Evolutionary conservation across 2,329 filamentous ascomycete species (phyloP).

Genomic region (Hymenoscyphus infarciens): DNA sequence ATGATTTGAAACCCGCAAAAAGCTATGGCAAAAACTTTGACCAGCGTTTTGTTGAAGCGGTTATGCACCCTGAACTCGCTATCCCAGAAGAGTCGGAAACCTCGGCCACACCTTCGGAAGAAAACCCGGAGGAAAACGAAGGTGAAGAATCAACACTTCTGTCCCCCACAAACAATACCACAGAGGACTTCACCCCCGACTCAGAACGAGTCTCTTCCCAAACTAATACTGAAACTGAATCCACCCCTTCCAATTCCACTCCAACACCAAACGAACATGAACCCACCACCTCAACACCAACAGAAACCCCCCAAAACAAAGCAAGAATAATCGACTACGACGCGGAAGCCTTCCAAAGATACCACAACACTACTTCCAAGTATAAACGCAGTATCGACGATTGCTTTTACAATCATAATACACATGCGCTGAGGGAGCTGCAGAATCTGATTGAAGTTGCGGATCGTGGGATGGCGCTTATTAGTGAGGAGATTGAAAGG

Average conservation of each 20-base stretch:
- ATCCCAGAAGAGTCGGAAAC: neutral
- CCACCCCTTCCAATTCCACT: neutral
- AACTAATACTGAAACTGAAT: neutral
- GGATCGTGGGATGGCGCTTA: slow-evolving; percentile 31
- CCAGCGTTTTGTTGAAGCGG: slow-evolving; percentile 35
- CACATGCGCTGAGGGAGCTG: slow-evolving; percentile 31
- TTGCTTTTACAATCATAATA: slow-evolving; percentile 34
- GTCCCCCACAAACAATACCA: neutral
- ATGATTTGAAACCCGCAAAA: slow-evolving; percentile 31
- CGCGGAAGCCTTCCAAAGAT: slow-evolving; percentile 30
- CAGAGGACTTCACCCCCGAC: neutral
- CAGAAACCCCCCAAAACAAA: neutral
- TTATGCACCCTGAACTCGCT: slow-evolving; percentile 18
- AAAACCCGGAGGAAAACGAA: neutral
- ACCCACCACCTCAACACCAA: neutral
- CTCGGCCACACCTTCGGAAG: neutral
- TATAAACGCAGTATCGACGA: slow-evolving; percentile 35
- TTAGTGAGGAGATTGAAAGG: slow-evolving; percentile 20
- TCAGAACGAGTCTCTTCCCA: neutral
- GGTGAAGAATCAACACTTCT: neutral
- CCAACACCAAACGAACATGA: neutral
- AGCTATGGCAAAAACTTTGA: slow-evolving; percentile 30
- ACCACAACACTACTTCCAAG: slow-evolving; percentile 32
- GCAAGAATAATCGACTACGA: slow-evolving; percentile 24
- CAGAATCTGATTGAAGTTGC: slow-evolving; percentile 34